These are phyloP conservation scores for Solanum arcanum DNA, from an alignment of 257 asterid species.

Conservation along the genomic window DNA sequence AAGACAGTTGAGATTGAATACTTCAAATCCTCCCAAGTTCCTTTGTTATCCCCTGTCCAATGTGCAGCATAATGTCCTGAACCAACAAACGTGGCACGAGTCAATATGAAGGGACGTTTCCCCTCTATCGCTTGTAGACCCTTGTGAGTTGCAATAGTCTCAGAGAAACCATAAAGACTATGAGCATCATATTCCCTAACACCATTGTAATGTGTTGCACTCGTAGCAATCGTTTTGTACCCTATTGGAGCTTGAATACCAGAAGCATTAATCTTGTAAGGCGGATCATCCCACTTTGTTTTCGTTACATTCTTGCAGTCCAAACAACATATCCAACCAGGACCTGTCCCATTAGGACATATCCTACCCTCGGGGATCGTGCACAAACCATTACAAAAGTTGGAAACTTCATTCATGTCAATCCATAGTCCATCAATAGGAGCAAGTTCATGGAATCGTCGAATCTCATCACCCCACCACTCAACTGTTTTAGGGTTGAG, in stretches of 20 bases:
- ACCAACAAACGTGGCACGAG: slow-evolving; percentile 79
- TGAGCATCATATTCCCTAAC: slow-evolving; percentile 90
- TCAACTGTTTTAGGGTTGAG: slow-evolving; percentile 76
- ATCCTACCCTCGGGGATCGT: slow-evolving; percentile 51
- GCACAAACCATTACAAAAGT: slow-evolving; percentile 72
- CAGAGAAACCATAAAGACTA: slow-evolving; percentile 75
- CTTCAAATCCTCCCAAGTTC: slow-evolving; percentile 80
- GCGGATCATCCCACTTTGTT: slow-evolving; percentile 93
- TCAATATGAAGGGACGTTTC: slow-evolving; percentile 75
- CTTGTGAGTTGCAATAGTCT: slow-evolving; percentile 73
- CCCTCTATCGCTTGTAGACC: slow-evolving; percentile 63
- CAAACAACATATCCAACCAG: slow-evolving; percentile 85
- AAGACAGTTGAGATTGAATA: slow-evolving; percentile 74
- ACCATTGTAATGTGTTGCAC: slow-evolving; percentile 74
- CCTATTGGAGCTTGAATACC: slow-evolving; percentile 66
- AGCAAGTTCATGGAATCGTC: slow-evolving; percentile 69
- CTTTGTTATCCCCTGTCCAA: slow-evolving; percentile 96
- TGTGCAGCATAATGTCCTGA: slow-evolving; percentile 84
- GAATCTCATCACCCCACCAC: slow-evolving; percentile 92
- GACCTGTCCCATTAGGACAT: slow-evolving; percentile 80
- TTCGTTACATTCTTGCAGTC: slow-evolving; percentile 75
- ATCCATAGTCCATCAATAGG: slow-evolving; percentile 95
- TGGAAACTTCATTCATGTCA: slow-evolving; percentile 92
- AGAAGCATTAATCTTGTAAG: slow-evolving; percentile 88
- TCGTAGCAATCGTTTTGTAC: slow-evolving; percentile 83